phyloP scores from a whole-genome alignment of 306 rosid genomes.

The Trifolium dubium region DNA sequence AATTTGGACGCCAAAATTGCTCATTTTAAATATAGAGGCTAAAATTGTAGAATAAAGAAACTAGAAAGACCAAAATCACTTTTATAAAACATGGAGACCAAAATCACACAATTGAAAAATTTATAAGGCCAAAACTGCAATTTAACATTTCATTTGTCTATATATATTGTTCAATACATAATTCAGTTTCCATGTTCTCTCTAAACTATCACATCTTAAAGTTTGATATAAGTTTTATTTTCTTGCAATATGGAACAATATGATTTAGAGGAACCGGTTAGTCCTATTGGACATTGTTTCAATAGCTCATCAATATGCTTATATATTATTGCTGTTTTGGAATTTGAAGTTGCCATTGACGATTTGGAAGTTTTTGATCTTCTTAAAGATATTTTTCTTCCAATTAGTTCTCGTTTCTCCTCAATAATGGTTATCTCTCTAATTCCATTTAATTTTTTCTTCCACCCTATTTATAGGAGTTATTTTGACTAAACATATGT shows the following conservation, averaged over 20 bases:
- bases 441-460: not conserved
- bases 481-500: no score
- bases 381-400: no score
- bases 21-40: no score
- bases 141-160: not conserved
- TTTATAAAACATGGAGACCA: no score
- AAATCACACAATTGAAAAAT: no score
- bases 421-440: slow-evolving; percentile 51
- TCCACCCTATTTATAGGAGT: no score
- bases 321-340: slow-evolving; percentile 55
- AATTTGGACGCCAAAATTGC: no score
- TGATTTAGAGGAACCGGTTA: slow-evolving; percentile 55
- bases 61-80: no score
- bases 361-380: slow-evolving; percentile 32
- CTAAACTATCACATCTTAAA: slow-evolving; percentile 9
- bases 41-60: no score
- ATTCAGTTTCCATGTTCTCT: not conserved
- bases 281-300: slow-evolving; percentile 64
- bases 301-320: slow-evolving; percentile 49
- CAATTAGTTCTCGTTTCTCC: slow-evolving; percentile 63
- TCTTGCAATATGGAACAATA: slow-evolving; percentile 29
- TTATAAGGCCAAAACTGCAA: no score
- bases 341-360: slow-evolving; percentile 51
- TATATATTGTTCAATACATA: slow-evolving; percentile 19
- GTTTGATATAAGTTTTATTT: not conserved